Evolutionary conservation across 2,329 filamentous ascomycete species (phyloP), one percentile per base, ranked within the genome.

Genomic region (Aureobasidium lini): DNA sequence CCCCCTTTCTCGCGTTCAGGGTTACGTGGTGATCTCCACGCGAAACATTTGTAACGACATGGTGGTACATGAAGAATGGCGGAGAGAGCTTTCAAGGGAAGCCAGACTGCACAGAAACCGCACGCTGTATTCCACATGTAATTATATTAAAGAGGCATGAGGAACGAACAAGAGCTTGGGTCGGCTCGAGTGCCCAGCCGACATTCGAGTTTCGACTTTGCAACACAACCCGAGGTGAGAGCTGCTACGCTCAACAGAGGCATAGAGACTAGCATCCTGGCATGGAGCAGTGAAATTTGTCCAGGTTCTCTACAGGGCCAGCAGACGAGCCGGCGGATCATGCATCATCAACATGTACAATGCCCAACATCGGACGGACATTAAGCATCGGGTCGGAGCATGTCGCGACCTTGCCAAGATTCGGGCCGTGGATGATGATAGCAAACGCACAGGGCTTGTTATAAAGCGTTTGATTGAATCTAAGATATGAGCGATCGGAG

Each of bases 1-100:
- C 29, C 52, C 52, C 52, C 52, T 56, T 56, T 56, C 52, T 56
- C 40, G 52, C 52, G 32, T 44, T 46, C 52, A 56, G 40, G 52
- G 52, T 56, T 56, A 56, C 52, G 52, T 56, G 52, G 13, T 44
- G 39, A 56, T 56, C 52, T 28, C 39, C 13, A 16, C 52, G 40
- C 52, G 18, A 11, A 16, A 28, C 48, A 28, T 40, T 18, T 56
- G 52, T 36, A 56, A 56, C 52, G 18, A 46, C 52, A 46, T 56
- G 40, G 40, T 36, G 37, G 39, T 43, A 23, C 29, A 46, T 46
- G 16, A n/a, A 10, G 16, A 36, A 8, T 7, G 37, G 34, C 31
- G 16, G 28, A 11, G 31, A 10, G 15, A n/a, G 4, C 23, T 9
- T 11, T n/a, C 36, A 15, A 16, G 15, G 18, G 28, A 18, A 50